Evolutionary conservation across 192 early-diverging fungal genomes (phyloP).

Genomic region (Coemansia sp.): DNA sequence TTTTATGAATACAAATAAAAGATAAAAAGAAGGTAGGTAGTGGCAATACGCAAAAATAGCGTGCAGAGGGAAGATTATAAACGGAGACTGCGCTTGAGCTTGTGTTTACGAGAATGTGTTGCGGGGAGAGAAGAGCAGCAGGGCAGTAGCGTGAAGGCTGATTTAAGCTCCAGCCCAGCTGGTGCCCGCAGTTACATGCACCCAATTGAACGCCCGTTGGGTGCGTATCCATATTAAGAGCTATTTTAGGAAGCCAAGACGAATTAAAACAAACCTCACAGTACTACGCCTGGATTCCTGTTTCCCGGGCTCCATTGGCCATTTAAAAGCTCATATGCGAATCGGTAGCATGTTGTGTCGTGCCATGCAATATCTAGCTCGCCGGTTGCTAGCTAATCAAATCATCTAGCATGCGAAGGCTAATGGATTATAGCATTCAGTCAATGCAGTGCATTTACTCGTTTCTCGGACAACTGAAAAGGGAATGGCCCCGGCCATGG

Average conservation of each 20-base stretch:
- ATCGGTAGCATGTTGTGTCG: neutral
- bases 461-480: too few relatives aligned
- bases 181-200: neutral
- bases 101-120: constrained; percentile 4
- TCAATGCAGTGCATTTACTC: too few relatives aligned
- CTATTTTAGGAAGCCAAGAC: constrained; percentile 1
- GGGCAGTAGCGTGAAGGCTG: constrained; percentile 1
- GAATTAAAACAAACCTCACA: neutral
- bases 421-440: too few relatives aligned
- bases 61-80: neutral
- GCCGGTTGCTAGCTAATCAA: too few relatives aligned
- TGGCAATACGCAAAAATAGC: neutral
- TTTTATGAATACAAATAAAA: neutral
- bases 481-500: too few relatives aligned
- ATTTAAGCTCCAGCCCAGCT: constrained; percentile 3
- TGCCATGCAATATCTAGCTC: too few relatives aligned
- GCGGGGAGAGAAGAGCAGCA: constrained; percentile 1
- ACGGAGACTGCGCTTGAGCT: neutral
- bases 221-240: neutral
- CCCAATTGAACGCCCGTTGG: constrained; percentile 2
- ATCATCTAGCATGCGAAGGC: too few relatives aligned
- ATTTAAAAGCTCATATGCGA: neutral
- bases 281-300: neutral
- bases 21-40: neutral
- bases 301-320: neutral